Percentiles rank a stretch among this genome's conserved stretches.
Evolutionary conservation across 139 green algal species (phyloP).

Genomic region (Closterium sp.): DNA sequence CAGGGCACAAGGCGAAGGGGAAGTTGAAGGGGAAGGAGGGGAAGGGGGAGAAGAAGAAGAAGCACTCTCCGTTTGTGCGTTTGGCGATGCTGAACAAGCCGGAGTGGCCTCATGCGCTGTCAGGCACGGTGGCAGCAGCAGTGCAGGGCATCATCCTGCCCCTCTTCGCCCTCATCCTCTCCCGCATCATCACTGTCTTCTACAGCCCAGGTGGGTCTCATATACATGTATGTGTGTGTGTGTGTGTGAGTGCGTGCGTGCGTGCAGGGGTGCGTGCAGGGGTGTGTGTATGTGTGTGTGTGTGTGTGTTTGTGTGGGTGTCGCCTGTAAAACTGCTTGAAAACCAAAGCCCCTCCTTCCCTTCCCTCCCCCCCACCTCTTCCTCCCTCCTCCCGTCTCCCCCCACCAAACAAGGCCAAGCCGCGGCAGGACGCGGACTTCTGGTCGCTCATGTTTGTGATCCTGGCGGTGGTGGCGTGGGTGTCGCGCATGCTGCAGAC

Average conservation of each 20-base stretch:
- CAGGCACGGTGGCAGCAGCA: slow-evolving; percentile 30
- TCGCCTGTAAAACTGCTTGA: too few species aligned
- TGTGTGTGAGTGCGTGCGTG: too few species aligned
- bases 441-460: slow-evolving; percentile 45
- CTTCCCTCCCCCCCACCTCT: too few species aligned
- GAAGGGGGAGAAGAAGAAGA: background rate
- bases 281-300: too few species aligned
- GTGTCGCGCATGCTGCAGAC: slow-evolving; percentile 27
- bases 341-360: slow-evolving; percentile 40
- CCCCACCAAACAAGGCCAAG: background rate
- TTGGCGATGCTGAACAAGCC: slow-evolving; percentile 24
- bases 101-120: slow-evolving; percentile 28
- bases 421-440: slow-evolving; percentile 29
- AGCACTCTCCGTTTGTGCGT: background rate
- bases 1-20: background rate
- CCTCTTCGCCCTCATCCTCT: slow-evolving; percentile 52
- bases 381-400: too few species aligned
- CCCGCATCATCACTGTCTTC: slow-evolving; percentile 50
- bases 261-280: too few species aligned
- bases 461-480: slow-evolving; percentile 15
- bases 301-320: too few species aligned
- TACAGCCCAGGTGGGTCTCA: slow-evolving; percentile 21
- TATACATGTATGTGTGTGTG: too few species aligned
- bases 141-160: slow-evolving; percentile 49
- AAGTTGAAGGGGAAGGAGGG: background rate